These are phyloP conservation scores for Hericium rajendrae DNA, from an alignment of 768 basidiomycete species.

Conservation along the genomic window DNA sequence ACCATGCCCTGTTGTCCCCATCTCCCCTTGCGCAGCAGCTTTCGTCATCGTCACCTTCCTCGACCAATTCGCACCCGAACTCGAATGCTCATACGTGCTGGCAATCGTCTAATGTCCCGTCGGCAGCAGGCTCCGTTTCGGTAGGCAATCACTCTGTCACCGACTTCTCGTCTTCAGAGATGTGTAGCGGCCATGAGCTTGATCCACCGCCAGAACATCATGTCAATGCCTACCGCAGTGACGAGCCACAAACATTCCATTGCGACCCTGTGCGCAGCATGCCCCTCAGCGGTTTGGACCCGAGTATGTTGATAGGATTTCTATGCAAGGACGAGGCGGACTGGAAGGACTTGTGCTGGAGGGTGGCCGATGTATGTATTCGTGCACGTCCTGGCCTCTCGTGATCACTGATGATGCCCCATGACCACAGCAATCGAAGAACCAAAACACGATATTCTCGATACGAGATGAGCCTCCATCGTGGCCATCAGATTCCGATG, in stretches of 20 bases:
- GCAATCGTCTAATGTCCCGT: conserved; percentile 21
- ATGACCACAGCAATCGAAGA: conserved; percentile 29
- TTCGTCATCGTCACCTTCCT: conserved; percentile 31
- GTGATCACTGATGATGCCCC: not conserved
- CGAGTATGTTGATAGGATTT: conserved; percentile 96
- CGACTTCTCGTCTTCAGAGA: not conserved
- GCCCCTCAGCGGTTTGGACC: conserved; percentile 83
- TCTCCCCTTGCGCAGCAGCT: conserved; percentile 59
- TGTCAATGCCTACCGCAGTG: conserved; percentile 57
- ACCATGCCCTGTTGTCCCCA: conserved; percentile 50
- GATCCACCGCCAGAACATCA: conserved; percentile 53
- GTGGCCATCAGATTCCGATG: conserved; percentile 72
- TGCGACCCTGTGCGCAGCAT: conserved; percentile 96
- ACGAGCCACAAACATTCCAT: conserved; percentile 84
- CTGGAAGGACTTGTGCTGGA: conserved; percentile 70
- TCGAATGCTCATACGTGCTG: conserved; percentile 23
- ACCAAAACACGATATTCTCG: conserved; percentile 64
- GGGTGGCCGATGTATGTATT: conserved; percentile 60
- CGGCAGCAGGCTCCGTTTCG: conserved; percentile 21
- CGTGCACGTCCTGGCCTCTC: conserved; percentile 1
- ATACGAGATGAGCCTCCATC: conserved; percentile 81
- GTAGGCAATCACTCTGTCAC: conserved; percentile 14
- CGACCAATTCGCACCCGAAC: not conserved
- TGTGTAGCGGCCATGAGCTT: conserved; percentile 10
- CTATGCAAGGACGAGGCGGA: conserved; percentile 77